Evolutionary conservation across 139 green algal species (phyloP), one percentile per base, ranked within the genome.

Genomic region (Chlamydomonas incerta): DNA sequence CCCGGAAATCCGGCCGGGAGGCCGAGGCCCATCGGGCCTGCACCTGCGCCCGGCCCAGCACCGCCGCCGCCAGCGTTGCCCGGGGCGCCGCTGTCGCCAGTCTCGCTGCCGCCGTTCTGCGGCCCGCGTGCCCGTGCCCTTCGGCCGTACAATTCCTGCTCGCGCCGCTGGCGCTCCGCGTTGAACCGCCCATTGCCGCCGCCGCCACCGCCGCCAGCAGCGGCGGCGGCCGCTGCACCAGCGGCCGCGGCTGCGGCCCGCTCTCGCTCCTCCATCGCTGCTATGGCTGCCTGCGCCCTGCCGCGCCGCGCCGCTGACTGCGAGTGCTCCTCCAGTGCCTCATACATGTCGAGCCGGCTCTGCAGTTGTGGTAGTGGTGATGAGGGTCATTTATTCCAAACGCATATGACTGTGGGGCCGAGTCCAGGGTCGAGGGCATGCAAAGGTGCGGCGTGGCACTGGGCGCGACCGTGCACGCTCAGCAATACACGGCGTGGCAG

Each of bases 301-400:
- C 60, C 24, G 17, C 60, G 41, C 41, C 41, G 17, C 17, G 60
- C 60, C 52, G 18, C 57, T n/a, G 52, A 52, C 50, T 66, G 31
- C 33, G 31, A 50, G 41, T 50, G 15, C 73, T 58, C 74, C 79
- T 79, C 58, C 35, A 71, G 86, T 65, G 60, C 55, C 50, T 77
- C 80, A 33, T 77, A 23, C 50, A 67, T 69, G n/a, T 86, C 68
- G 17, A 86, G 68, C n/a, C 66, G 67, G 66, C 50, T 77, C 80
- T 86, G 80, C 31, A 57, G 60, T 50, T 50, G 41, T 50, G 8
- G 41, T 8, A 8, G 41, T 50, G 41, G 41, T 50, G n/a, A n/a
- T n/a, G n/a, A n/a, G n/a, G n/a, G n/a, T n/a, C n/a, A n/a, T n/a
- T n/a, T n/a, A n/a, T n/a, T n/a, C n/a, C n/a, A n/a, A n/a, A n/a